A percentile compares a stretch with the other conserved stretches of the same genome.
These are phyloP conservation scores for Daldinia sp. DNA, from an alignment of 2,329 filamentous ascomycete species.

Conservation along the genomic window DNA sequence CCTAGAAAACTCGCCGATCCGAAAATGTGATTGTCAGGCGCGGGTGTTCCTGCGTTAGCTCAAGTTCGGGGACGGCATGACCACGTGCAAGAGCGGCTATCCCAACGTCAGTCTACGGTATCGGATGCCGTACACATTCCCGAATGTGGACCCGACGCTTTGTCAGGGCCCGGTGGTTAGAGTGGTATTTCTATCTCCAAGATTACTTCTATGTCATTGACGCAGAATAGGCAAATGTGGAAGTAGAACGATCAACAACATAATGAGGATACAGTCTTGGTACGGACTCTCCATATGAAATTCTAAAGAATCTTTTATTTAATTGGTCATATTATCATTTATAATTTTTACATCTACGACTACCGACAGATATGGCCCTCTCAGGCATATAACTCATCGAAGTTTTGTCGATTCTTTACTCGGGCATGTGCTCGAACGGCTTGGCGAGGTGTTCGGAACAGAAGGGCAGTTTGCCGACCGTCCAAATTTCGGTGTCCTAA, in stretches of 20 bases:
- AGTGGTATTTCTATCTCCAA: neutral
- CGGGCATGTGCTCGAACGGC: conserved; percentile 73
- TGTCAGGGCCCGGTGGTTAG: neutral
- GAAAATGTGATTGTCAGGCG: neutral
- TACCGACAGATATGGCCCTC: neutral
- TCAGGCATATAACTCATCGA: neutral
- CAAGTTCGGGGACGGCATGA: conserved; percentile 7
- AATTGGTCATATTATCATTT: neutral
- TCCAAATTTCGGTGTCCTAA: conserved; percentile 77
- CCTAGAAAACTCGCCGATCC: conserved; percentile 13
- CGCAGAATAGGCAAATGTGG: neutral
- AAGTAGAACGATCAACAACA: neutral
- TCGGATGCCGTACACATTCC: neutral
- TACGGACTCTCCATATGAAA: neutral
- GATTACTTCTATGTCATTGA: too few relatives aligned
- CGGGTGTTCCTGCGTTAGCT: conserved; percentile 40
- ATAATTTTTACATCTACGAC: neutral
- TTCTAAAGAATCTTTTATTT: neutral
- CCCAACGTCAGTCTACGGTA: conserved; percentile 29
- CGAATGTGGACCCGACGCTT: neutral
- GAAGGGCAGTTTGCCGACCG: conserved; percentile 75
- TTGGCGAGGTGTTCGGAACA: conserved; percentile 74
- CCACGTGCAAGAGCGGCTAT: conserved; percentile 34
- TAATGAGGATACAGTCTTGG: too few relatives aligned
- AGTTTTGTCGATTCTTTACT: conserved; percentile 51